phyloP scores from a whole-genome alignment of 1,139 yeast genomes.

The Candida gigantensis region DNA sequence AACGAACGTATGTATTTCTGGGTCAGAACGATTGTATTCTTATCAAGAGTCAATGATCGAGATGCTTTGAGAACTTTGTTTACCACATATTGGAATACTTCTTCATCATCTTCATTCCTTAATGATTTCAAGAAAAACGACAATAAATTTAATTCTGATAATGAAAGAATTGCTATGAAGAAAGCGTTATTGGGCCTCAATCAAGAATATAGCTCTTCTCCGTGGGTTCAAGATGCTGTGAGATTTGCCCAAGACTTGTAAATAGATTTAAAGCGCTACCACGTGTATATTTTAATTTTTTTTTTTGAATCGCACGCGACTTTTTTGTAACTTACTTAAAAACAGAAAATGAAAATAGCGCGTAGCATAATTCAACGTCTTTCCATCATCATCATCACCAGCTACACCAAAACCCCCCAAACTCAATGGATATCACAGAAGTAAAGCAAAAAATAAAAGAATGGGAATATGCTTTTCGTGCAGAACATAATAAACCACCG shows the following conservation, averaged over 20 bases:
- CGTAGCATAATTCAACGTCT: too few relatives aligned
- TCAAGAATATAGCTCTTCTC: conserved; percentile 8
- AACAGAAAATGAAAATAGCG: conserved; percentile 1
- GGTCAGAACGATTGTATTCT: conserved; percentile 38
- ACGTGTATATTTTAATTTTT: background rate
- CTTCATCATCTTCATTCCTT: conserved; percentile 25
- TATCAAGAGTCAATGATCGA: conserved; percentile 31
- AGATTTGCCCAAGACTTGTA: conserved; percentile 12
- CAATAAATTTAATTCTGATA: conserved; percentile 20
- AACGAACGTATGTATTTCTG: conserved; percentile 23
- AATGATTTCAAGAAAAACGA: conserved; percentile 20
- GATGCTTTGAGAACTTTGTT: conserved; percentile 34
- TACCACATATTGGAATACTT: conserved; percentile 30
- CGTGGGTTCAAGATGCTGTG: conserved; percentile 17
- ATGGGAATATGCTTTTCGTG: conserved; percentile 60
- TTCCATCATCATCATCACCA: too few relatives aligned
- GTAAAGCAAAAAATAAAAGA: conserved; percentile 52
- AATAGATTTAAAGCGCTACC: conserved; percentile 9
- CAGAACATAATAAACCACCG: conserved; percentile 50
- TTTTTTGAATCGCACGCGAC: too few relatives aligned
- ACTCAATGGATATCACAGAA: conserved; percentile 12
- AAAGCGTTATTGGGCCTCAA: conserved; percentile 22
- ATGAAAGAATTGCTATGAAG: conserved; percentile 25
- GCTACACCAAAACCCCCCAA: background rate
- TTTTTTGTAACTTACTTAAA: background rate